These are phyloP conservation scores for Perilla frutescens DNA, from an alignment of 257 asterid species.

Conservation along the genomic window DNA sequence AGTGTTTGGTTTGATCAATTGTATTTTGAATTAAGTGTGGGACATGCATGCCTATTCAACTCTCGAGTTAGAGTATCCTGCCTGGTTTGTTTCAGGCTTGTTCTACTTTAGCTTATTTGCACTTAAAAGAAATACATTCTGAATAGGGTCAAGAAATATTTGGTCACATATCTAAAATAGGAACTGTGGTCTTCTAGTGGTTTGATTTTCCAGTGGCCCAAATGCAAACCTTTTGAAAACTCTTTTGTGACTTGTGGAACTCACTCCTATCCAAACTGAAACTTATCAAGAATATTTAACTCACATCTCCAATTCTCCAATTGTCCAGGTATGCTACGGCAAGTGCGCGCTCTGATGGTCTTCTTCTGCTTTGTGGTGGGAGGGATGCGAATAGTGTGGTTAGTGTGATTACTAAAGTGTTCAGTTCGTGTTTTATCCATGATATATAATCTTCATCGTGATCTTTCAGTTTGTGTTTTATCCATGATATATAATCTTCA, in stretches of 20 bases:
- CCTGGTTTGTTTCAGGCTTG: too few relatives aligned
- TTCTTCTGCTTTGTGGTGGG: constrained; percentile 99
- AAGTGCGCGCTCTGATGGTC: constrained; percentile 99
- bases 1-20: too few relatives aligned
- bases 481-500: constrained; percentile 1
- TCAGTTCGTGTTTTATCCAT: constrained; percentile 16
- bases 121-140: background rate
- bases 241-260: constrained; percentile 25
- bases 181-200: constrained; percentile 25
- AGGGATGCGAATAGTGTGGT: constrained; percentile 99
- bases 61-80: too few relatives aligned
- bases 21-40: too few relatives aligned
- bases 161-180: constrained; percentile 11
- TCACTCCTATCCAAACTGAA: constrained; percentile 19
- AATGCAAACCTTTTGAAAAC: constrained; percentile 17
- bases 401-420: constrained; percentile 38
- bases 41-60: too few relatives aligned
- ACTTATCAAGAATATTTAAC: constrained; percentile 29
- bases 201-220: constrained; percentile 21
- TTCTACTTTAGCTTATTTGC: background rate
- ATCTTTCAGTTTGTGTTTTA: constrained; percentile 8
- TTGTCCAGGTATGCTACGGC: constrained; percentile 93
- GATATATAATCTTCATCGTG: background rate
- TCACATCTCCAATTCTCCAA: constrained; percentile 28
- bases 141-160: constrained; percentile 15